Percentiles rank a stretch among this genome's conserved stretches.
phyloP scores from a whole-genome alignment of 371 early-diverging fungal genomes.

The Phascolomyces articulosus region DNA sequence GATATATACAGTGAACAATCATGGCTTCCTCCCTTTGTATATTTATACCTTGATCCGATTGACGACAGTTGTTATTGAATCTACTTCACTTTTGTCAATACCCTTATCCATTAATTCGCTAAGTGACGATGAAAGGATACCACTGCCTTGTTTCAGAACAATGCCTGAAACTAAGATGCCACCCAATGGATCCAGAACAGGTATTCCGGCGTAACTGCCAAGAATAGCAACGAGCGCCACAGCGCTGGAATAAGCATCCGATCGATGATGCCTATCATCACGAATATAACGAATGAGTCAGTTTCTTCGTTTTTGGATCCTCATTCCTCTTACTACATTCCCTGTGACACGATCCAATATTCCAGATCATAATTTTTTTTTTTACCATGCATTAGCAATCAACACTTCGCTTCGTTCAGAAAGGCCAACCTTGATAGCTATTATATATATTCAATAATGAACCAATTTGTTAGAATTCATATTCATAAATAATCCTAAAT shows the following conservation, averaged over 20 bases:
- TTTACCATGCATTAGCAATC: constrained; percentile 76
- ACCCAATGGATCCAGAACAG: constrained; percentile 69
- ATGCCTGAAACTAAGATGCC: constrained; percentile 65
- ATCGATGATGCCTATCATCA: constrained; percentile 67
- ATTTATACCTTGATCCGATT: constrained; percentile 35
- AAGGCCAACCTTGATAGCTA: constrained; percentile 65
- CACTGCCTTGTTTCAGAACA: constrained; percentile 59
- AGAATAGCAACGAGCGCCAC: constrained; percentile 66
- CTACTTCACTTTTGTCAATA: constrained; percentile 11
- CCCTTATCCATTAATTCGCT: constrained; percentile 54
- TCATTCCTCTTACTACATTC: no score
- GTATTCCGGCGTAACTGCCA: constrained; percentile 65
- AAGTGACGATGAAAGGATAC: constrained; percentile 44
- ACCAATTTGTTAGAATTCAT: no score
- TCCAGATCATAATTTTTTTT: no score
- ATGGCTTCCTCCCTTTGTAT: neutral
- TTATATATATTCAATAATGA: neutral
- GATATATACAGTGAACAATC: no score
- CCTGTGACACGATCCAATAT: no score
- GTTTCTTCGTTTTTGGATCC: neutral
- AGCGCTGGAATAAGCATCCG: constrained; percentile 69
- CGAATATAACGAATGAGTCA: neutral
- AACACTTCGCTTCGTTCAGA: constrained; percentile 65
- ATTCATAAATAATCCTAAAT: no score
- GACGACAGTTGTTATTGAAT: constrained; percentile 10